Percentiles rank a stretch among this genome's conserved stretches.
Evolutionary conservation across 169 alveolate genomes (phyloP).

Genomic region (Cryptosporidium baileyi): DNA sequence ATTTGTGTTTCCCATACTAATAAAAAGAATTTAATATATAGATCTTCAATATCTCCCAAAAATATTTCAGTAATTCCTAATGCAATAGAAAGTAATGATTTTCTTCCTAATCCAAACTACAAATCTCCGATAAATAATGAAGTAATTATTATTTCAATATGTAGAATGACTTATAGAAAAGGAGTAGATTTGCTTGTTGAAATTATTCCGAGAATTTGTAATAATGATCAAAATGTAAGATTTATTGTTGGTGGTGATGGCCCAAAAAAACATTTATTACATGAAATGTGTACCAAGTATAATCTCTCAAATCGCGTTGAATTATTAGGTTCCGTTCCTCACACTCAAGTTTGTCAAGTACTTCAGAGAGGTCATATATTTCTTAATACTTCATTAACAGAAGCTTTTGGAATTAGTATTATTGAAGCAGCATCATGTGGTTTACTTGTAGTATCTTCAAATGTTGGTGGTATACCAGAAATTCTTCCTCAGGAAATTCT

Average conservation of each 20-base stretch:
- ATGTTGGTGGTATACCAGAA: slow-evolving; percentile 99
- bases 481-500: slow-evolving; percentile 86
- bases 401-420: slow-evolving; percentile 98
- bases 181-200: slow-evolving; percentile 96
- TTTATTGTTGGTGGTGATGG: slow-evolving; percentile 98
- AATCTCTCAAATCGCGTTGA: slow-evolving; percentile 92
- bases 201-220: slow-evolving; percentile 94
- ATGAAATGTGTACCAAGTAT: slow-evolving; percentile 91
- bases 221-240: slow-evolving; percentile 88
- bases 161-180: slow-evolving; percentile 96
- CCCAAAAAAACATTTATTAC: slow-evolving; percentile 90
- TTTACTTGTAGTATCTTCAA: slow-evolving; percentile 93
- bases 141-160: slow-evolving; percentile 91
- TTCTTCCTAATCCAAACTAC: slow-evolving; percentile 83
- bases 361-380: slow-evolving; percentile 97
- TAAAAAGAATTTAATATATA: slow-evolving; percentile 93
- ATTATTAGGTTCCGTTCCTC: slow-evolving; percentile 91
- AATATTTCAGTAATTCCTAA: slow-evolving; percentile 89
- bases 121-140: slow-evolving; percentile 81
- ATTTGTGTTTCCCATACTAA: slow-evolving; percentile 93
- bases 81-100: slow-evolving; percentile 86
- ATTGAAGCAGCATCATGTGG: slow-evolving; percentile 99
- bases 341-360: slow-evolving; percentile 90
- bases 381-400: slow-evolving; percentile 97
- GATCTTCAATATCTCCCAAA: slow-evolving; percentile 92